Evolutionary conservation across 2,329 filamentous ascomycete genomes (phyloP), one percentile per base, ranked within the genome.

Genomic region (Colletotrichum sp.): DNA sequence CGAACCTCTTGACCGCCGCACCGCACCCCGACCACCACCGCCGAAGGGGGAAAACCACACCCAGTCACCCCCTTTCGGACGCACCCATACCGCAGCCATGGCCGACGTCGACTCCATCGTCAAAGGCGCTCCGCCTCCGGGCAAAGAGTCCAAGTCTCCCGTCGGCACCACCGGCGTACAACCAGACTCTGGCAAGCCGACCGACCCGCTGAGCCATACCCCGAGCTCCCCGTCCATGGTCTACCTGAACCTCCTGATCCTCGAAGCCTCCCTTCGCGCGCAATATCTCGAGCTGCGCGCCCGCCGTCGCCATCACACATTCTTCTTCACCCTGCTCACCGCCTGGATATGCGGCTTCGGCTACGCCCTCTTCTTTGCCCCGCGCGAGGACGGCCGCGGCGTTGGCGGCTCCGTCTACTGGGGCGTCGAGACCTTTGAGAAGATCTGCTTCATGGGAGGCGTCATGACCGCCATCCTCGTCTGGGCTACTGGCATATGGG

Each of bases 401-500:
- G 92, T 98, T 7, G 97, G 97, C 68, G 96, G 97, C 36, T 96
- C 94, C 16, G 95, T 98, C 69, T 99, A 99, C 89, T 98, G 96
- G 96, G 93, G 97, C 32, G 91, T 98, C 5, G 96, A 98, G 81
- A 95, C 94, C 82, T 91, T 91, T 9, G 95, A 98, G 86, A 97
- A 97, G 84, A 92, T 99, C 69, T 96, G 95, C 80, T 94, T 98
- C 81, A 94, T 98, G 85, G 96, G 95, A 28, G 97, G 97, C 62
- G 90, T 98, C 74, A 93, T 98, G 75, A 98, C 96, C 1, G 94
- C 92, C 43, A 89, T 96, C 58, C 88, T 99, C 43, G 93, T 98
- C 78, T 98, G 96, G 95, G 96, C 93, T 18, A 98, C 96, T 0
- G 97, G 97, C 32, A 96, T 98, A 84, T 99, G 96, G 94, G 96